Base-by-base conservation (phyloP, 192 early-diverging fungal genomes). In the Linderina pennispora region DNA sequence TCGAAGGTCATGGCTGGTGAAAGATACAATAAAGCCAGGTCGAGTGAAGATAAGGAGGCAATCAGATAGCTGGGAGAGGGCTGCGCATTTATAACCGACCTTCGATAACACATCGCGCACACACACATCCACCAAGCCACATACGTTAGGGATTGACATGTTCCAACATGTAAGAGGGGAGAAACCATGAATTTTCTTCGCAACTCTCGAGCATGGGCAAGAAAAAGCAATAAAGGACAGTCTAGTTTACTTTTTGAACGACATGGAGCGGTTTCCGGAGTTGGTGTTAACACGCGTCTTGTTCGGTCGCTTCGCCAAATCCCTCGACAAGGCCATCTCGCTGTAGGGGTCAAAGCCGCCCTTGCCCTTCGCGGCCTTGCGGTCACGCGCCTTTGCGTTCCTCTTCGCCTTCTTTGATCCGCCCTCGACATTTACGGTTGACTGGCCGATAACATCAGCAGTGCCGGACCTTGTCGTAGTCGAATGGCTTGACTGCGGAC, bases 201-300 rank as follows among this genome's bases (percentile, higher is more conserved):
- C n/a, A n/a, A n/a, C n/a, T n/a, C n/a, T n/a, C n/a, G n/a, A n/a
- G n/a, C n/a, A n/a, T n/a, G n/a, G n/a, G n/a, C n/a, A n/a, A n/a
- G n/a, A n/a, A n/a, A n/a, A n/a, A n/a, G n/a, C n/a, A n/a, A n/a
- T n/a, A n/a, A n/a, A n/a, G n/a, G n/a, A n/a, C n/a, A n/a, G n/a
- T n/a, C n/a, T n/a, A n/a, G n/a, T 39, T 40, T 53, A 63, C 9
- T 65, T 56, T 24, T 62, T 74, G 9, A 55, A 66, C 0, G 70
- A 45, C 28, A 74, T 49, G 7, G 58, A 36, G 3, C 46, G 36
- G 53, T 63, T 74, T 25, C 64, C 53, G 0, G 58, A 34, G 40
- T 58, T 66, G 26, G 37, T 25, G 8, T 36, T 47, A 17, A 64
- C 46, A 0, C 55, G 40, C 10, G 50, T 48, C 4, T 43, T 42